Evolutionary conservation across 768 basidiomycete genomes (phyloP).

Genomic region (Amanita rimosa): DNA sequence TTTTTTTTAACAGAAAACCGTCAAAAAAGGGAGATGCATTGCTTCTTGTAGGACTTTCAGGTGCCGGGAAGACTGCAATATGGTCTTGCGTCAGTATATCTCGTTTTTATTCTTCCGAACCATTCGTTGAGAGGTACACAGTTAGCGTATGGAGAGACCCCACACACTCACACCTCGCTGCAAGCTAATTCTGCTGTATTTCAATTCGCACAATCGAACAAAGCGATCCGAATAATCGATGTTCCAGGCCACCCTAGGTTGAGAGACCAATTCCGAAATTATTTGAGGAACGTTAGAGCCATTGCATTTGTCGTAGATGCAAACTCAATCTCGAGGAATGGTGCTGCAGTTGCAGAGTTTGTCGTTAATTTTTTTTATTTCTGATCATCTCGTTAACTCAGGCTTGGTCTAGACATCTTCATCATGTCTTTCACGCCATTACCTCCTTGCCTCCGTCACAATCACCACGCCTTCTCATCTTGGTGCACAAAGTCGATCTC

Average conservation of each 20-base stretch:
- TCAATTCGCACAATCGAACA: constrained; percentile 27
- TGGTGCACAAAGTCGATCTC: constrained; percentile 72
- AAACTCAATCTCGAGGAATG: constrained; percentile 68
- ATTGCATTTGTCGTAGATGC: constrained; percentile 76
- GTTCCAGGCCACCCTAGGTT: constrained; percentile 82
- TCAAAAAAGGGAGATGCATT: constrained; percentile 44
- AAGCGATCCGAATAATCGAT: constrained; percentile 49
- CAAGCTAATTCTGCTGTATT: constrained; percentile 55
- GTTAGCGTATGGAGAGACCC: constrained; percentile 53
- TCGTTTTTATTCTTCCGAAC: background rate
- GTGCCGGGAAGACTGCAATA: constrained; percentile 76
- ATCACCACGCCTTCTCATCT: constrained; percentile 48
- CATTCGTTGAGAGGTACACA: constrained; percentile 16
- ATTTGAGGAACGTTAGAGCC: constrained; percentile 49
- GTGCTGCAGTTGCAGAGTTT: constrained; percentile 68
- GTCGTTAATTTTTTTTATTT: constrained; percentile 17
- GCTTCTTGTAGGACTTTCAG: constrained; percentile 65
- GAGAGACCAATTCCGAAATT: constrained; percentile 59
- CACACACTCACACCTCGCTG: constrained; percentile 68
- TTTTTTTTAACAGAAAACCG: constrained; percentile 33
- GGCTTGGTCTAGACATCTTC: constrained; percentile 46
- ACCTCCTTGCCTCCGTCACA: constrained; percentile 67
- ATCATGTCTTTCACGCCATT: constrained; percentile 56
- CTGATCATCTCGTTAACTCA: constrained; percentile 1
- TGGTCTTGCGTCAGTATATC: constrained; percentile 46